Base-by-base conservation (phyloP, 805 yeast species). In the Monosporozyma solicola region DNA sequence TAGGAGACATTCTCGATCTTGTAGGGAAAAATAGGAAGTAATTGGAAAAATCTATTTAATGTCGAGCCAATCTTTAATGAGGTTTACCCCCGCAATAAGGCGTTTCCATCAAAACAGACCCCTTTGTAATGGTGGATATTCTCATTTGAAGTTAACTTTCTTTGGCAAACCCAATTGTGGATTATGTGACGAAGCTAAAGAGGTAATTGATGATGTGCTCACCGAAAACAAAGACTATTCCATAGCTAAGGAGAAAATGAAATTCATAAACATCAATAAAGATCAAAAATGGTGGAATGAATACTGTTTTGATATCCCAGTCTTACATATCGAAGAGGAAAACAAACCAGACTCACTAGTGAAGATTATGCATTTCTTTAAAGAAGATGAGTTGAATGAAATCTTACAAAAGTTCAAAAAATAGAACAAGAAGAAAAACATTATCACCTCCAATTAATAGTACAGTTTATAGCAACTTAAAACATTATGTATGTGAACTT, bases 231-330 rank as follows among this genome's bases (percentile, higher is more conserved):
- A 66, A 15, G 29, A 24, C 10, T 43, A 24, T 11, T 9, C n/a
- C 3, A 13, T 5, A 5, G 16, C 25, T 3, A 65, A 68, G 39
- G 57, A 56, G 10, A 59, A 71, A 1, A 52, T 55, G n/a, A 55
- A 59, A 37, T 59, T 63, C 58, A 69, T 83, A 3, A 87, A 86
- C 62, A 85, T 86, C 33, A 78, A 78, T 65, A 76, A 77, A 51
- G 83, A 85, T 61, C 71, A 77, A 48, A 71, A 74, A 48, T 85
- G 88, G 83, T 84, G 82, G 75, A 87, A 84, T 50, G 73, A 75
- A 55, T 86, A 85, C 59, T 80, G 90, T 59, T 85, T 81, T 63
- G 95, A 86, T 62, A 84, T 86, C 5, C 95, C 95, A 0, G 95
- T 86, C 0, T 62, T 86, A 44, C 91, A 86, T 63, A 73, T 86